Evolutionary conservation across 352 stramenopile genomes (phyloP).

Genomic region (Pythium pectinolyticum): DNA sequence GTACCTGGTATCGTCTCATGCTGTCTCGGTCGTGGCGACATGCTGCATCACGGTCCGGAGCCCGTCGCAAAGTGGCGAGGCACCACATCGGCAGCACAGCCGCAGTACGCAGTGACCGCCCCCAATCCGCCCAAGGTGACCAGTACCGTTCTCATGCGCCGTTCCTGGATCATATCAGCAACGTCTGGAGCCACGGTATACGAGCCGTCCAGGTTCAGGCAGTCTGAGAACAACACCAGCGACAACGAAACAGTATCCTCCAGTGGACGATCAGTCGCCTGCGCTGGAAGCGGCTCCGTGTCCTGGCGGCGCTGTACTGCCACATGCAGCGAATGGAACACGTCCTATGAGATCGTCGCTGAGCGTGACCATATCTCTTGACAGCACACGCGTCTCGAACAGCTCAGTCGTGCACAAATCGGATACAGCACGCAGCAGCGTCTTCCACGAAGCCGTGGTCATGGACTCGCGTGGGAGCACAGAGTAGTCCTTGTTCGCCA

Average conservation of each 20-base stretch:
- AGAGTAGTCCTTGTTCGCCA: background rate
- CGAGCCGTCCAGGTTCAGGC: background rate
- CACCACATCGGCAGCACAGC: background rate
- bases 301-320: background rate
- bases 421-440: background rate
- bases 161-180: background rate
- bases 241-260: background rate
- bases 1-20: no score
- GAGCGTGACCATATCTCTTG: constrained; percentile 9
- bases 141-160: background rate
- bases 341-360: constrained; percentile 3
- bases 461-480: background rate
- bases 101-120: background rate
- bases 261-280: background rate
- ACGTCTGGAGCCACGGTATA: background rate
- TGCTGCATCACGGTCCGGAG: no score
- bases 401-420: constrained; percentile 3
- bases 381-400: constrained; percentile 12
- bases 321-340: background rate
- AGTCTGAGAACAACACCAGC: background rate
- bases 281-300: background rate
- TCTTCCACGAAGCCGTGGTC: background rate
- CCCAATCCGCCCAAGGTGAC: background rate
- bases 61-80: background rate
- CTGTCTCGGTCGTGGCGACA: no score